phyloP scores from a whole-genome alignment of 78 protist species.

The Planoprotostelium fungivorum region DNA sequence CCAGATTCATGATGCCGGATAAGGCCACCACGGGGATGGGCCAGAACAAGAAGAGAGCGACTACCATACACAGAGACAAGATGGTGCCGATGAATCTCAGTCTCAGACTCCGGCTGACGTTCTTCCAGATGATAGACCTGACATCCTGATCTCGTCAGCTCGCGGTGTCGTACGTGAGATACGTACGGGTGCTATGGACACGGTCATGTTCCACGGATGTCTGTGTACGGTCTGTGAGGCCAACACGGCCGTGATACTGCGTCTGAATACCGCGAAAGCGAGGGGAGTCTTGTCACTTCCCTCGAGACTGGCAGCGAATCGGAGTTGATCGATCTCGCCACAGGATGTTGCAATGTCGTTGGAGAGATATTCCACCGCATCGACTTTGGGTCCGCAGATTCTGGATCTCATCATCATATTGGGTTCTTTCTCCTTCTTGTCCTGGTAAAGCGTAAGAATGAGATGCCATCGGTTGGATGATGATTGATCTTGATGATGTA shows the following conservation, averaged over 20 bases:
- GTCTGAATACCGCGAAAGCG: background rate
- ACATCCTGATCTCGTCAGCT: background rate
- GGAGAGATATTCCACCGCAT: background rate
- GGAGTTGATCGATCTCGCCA: background rate
- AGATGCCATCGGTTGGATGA: too few species aligned
- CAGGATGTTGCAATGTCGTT: background rate
- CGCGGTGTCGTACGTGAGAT: too few species aligned
- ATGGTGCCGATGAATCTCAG: background rate
- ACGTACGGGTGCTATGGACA: background rate
- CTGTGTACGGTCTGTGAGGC: background rate
- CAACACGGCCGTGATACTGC: background rate
- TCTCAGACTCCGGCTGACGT: background rate
- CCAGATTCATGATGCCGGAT: conserved; percentile 43
- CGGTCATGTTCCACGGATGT: background rate
- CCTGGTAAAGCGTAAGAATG: too few species aligned
- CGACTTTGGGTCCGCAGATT: background rate
- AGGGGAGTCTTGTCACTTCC: background rate
- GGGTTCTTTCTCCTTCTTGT: background rate
- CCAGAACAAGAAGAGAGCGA: conserved; percentile 45
- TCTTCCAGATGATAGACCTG: background rate
- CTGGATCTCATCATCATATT: background rate
- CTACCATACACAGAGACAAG: background rate
- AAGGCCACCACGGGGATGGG: conserved; percentile 38
- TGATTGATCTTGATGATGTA: background rate
- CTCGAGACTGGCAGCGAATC: background rate